Conservation (phyloP, 2,329 filamentous ascomycete genomes). For the Paraphoma chrysanthemicola region DNA sequence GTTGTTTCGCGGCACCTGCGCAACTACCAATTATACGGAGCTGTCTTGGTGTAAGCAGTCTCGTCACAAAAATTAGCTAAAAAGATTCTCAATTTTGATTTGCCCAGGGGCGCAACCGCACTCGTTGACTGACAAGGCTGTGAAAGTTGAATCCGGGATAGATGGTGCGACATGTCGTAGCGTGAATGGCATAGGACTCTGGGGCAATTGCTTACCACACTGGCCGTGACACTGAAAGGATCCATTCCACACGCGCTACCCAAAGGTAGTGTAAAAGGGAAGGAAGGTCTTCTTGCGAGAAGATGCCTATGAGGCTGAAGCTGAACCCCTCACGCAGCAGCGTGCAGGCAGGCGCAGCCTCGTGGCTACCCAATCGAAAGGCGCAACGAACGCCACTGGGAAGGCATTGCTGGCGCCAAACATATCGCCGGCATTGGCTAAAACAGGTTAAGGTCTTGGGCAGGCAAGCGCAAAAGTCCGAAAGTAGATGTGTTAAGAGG, state of each 20-base stretch:
- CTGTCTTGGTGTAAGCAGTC: slow-evolving; percentile 4
- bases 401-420: no score
- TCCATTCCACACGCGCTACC: neutral
- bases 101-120: no score
- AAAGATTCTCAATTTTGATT: no score
- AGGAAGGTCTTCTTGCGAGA: neutral
- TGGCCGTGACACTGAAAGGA: slow-evolving; percentile 3
- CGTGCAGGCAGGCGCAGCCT: neutral
- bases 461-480: no score
- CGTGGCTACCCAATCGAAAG: neutral
- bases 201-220: slow-evolving; percentile 1
- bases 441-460: no score
- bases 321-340: neutral
- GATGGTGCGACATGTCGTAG: no score
- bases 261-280: no score
- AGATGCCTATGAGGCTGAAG: neutral
- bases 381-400: neutral
- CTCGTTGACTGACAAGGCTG: no score
- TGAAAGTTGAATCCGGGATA: no score
- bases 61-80: neutral
- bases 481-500: no score
- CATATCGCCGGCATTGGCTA: no score
- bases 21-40: slow-evolving; percentile 19
- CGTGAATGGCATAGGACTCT: neutral
- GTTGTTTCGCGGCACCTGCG: slow-evolving; percentile 15